A percentile compares a stretch with the other conserved stretches of the same genome.
Evolutionary conservation across 2,329 filamentous ascomycete genomes (phyloP).

Genomic region (Ceratocystiopsis sp.): DNA sequence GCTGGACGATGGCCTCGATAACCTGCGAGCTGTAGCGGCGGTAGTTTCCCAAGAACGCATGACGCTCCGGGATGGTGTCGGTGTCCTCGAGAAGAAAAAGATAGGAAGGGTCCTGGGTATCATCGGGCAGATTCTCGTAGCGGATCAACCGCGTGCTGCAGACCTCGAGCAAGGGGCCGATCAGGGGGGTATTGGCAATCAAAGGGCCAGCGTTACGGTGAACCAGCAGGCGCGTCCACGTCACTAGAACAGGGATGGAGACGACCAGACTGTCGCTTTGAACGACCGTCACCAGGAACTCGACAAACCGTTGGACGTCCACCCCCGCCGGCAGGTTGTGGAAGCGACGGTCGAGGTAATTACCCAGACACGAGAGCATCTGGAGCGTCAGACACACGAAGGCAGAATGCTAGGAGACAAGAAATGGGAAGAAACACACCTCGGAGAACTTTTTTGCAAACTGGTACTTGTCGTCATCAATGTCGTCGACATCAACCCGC

Average conservation of each 20-base stretch:
- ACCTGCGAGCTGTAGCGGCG: constrained; percentile 75
- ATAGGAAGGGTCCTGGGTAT: constrained; percentile 62
- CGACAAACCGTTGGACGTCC: constrained; percentile 59
- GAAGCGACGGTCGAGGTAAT: constrained; percentile 67
- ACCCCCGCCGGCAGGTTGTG: constrained; percentile 42
- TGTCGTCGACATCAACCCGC: constrained; percentile 57
- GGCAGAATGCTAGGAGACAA: neutral
- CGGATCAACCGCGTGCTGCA: constrained; percentile 71
- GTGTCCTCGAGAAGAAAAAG: constrained; percentile 84
- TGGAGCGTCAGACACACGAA: constrained; percentile 19
- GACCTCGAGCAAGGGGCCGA: constrained; percentile 63
- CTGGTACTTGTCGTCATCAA: constrained; percentile 83
- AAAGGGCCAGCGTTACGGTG: constrained; percentile 49
- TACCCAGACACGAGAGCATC: constrained; percentile 73
- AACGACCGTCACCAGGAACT: constrained; percentile 61
- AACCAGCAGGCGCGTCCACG: constrained; percentile 70
- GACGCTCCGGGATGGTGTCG: constrained; percentile 81
- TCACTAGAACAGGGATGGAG: constrained; percentile 80
- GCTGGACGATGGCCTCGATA: constrained; percentile 71
- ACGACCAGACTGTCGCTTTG: constrained; percentile 79
- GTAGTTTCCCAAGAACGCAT: constrained; percentile 93
- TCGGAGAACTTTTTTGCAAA: constrained; percentile 90
- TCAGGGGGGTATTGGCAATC: constrained; percentile 44
- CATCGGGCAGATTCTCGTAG: constrained; percentile 73
- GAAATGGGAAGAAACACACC: constrained; percentile 27